These are phyloP conservation scores for Telfairia occidentalis DNA, from an alignment of 331 rosid genomes.

Conservation along the genomic window DNA sequence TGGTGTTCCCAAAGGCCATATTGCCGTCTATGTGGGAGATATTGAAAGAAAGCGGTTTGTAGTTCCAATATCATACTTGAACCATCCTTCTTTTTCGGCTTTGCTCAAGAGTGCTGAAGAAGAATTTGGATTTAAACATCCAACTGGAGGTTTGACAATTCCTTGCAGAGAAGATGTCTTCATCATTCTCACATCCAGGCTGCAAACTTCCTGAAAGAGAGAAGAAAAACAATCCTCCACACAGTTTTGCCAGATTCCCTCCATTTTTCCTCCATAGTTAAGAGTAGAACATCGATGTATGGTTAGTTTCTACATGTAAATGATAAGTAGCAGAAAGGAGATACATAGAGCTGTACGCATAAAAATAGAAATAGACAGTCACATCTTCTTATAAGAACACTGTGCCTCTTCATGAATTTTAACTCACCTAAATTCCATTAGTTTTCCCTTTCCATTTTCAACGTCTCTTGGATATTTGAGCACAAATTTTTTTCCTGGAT, in stretches of 20 bases:
- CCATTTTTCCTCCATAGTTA: background rate
- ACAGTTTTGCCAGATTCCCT: background rate
- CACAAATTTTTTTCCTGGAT: background rate
- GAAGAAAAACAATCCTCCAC: background rate
- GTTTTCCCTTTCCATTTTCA: background rate
- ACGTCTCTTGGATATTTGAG: background rate
- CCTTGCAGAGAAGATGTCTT: slow-evolving; percentile 42
- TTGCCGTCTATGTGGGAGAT: slow-evolving; percentile 39
- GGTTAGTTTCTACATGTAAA: background rate
- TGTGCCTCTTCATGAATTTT: background rate
- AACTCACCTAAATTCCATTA: background rate
- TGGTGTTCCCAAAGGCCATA: slow-evolving; percentile 37
- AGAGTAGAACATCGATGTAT: background rate
- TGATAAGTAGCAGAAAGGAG: background rate
- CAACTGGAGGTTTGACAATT: slow-evolving; percentile 45
- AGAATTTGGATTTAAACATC: slow-evolving; percentile 46
- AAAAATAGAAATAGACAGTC: background rate
- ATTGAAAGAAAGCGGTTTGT: slow-evolving; percentile 22
- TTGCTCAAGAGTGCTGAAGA: slow-evolving; percentile 27
- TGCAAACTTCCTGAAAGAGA: slow-evolving; percentile 12
- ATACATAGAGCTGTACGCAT: background rate
- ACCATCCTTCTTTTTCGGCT: slow-evolving; percentile 30
- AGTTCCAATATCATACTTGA: slow-evolving; percentile 30
- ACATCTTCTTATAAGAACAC: background rate
- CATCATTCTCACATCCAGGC: slow-evolving; percentile 23